Evolutionary conservation across 257 asterid genomes (phyloP), one percentile per base, ranked within the genome.

Genomic region (Anisodus tanguticus): DNA sequence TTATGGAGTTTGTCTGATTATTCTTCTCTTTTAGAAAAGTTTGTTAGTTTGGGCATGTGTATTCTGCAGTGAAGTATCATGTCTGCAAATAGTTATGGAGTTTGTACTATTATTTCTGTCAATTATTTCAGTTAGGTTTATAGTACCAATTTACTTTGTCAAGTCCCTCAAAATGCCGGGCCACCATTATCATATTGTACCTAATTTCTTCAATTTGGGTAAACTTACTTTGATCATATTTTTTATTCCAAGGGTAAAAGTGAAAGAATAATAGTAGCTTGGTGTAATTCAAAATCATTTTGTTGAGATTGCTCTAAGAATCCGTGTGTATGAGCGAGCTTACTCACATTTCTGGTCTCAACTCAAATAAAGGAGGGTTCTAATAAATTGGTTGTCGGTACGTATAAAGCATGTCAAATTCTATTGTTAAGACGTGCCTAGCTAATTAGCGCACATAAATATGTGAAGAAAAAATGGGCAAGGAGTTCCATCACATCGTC

Each of bases 11-110:
- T 80, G 80, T 62, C 39, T 86, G 77, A 79, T 81, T 86, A 74
- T 63, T 84, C 86, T 81, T 83, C 74, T 58, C 79, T 84, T 82
- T 49, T 57, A 74, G 60, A 87, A 81, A 76, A 82, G 71, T 66
- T 22, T 22, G 26, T 22, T 22, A 22, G 26, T 22, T 12, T 19
- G 71, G 31, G 79, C 85, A 81, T 81, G 85, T 81, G 85, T 66
- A 80, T 81, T 47, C n/a, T 72, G 82, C 58, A 45, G 69, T 66
- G 82, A 81, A 74, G 84, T 72, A 78, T 81, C 87, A 87, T 64
- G 85, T 63, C 79, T 64, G 17, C 19, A 72, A 69, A 63, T 74
- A 80, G 81, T 84, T 72, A 77, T 22, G 76, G 64, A 79, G 37
- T 84, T 80, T 70, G 85, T 80, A 17, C 57, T 43, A 43, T 9